Evolutionary conservation across 2,329 filamentous ascomycete genomes (phyloP).

Genomic region (Zasmidium citrigriseum): DNA sequence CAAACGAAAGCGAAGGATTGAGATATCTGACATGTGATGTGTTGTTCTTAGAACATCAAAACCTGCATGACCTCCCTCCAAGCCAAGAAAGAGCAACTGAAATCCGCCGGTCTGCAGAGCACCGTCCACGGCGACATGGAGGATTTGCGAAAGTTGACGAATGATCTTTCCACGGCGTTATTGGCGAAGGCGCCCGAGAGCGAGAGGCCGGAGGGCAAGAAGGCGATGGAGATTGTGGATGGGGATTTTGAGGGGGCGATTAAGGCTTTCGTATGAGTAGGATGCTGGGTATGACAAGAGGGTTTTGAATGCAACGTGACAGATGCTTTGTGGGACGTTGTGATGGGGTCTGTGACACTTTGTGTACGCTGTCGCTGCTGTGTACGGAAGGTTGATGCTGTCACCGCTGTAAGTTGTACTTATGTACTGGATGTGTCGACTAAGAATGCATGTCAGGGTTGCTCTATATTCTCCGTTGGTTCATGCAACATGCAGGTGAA

Average conservation of each 20-base stretch:
- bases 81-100: conserved; percentile 21
- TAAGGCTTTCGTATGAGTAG: conserved; percentile 19
- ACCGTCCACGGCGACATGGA: conserved; percentile 23
- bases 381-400: no score
- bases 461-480: no score
- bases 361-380: no score
- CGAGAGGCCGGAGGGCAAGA: conserved; percentile 14
- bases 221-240: conserved; percentile 20
- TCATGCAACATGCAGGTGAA: no score
- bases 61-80: conserved; percentile 19
- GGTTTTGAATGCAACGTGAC: neutral
- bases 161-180: conserved; percentile 18
- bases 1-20: no score
- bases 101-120: conserved; percentile 13
- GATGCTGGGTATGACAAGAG: neutral
- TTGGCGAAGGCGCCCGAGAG: conserved; percentile 19
- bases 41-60: conserved; percentile 16
- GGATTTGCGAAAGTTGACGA: conserved; percentile 21
- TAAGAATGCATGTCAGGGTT: no score
- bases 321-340: no score
- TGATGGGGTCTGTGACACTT: no score
- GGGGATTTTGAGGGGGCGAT: conserved; percentile 23
- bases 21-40: neutral
- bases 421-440: no score
- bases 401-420: no score